Evolutionary conservation across 2,329 filamentous ascomycete genomes (phyloP), one percentile per base, ranked within the genome.

Genomic region (Biscogniauxia sp.): DNA sequence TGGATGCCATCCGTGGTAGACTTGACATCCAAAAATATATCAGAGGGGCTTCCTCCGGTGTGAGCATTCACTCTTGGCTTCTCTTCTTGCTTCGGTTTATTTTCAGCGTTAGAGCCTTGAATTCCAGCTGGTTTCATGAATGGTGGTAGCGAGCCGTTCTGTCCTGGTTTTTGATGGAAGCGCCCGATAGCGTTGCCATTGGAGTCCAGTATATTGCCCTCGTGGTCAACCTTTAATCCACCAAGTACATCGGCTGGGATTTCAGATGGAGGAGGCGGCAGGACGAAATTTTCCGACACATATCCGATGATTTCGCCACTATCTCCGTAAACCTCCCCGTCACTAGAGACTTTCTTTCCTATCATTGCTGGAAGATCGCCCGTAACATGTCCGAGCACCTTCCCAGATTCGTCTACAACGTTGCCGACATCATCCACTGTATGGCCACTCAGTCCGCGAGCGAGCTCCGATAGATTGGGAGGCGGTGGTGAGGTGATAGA

Each of bases 1-100:
- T 85, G 83, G 66, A 85, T 84, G 1, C 83, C 83, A 57, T 85
- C 83, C 50, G 78, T 82, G 4, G 83, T 85, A 37, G 82, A 84
- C 70, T 72, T 72, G n/a, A 85, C 81, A 64, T 85, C 83, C 59
- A 85, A 68, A 65, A 82, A 85, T 26, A 85, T 79, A 68, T 85
- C 83, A 1, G 82, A 82, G 2, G 82, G 81, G 62, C 75, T 77
- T 63, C 75, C 76, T n/a, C 69, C 70, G n/a, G 59, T 69, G 74
- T 64, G 79, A 75, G 61, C 74, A 66, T 67, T 73, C 54, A 65
- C 70, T 63, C 68, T 71, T 1, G 67, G 71, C 59, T 70, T 66
- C 26, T 65, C 60, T 49, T 66, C 68, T 25, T 66, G 61, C 20
- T 54, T 26, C 17, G 57, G 61, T 25, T 68, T 66, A 37, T 73